Percentiles rank a stretch among this genome's conserved stretches.
Evolutionary conservation across 305 asterid genomes (phyloP).

Genomic region (Solanum chacoense): DNA sequence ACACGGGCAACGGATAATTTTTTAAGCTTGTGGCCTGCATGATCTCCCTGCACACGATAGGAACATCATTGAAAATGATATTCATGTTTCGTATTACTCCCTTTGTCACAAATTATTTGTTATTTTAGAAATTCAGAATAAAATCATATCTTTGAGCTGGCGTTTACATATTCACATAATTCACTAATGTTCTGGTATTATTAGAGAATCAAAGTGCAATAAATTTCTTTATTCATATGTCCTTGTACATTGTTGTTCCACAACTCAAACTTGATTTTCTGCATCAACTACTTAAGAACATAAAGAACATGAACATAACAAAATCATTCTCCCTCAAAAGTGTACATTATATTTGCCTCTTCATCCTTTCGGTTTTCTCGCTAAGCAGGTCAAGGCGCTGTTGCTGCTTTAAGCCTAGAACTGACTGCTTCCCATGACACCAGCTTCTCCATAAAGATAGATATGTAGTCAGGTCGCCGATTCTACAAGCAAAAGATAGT

Average conservation of each 20-base stretch:
- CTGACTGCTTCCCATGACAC: slow-evolving; percentile 88
- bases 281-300: neutral
- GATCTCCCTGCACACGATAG: neutral
- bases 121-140: neutral
- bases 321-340: slow-evolving; percentile 11
- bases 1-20: neutral
- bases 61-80: neutral
- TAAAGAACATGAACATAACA: neutral
- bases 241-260: too few relatives aligned
- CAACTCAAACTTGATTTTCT: neutral
- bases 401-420: slow-evolving; percentile 73
- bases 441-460: slow-evolving; percentile 80
- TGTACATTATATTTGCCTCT: slow-evolving; percentile 23
- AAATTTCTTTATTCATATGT: neutral
- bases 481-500: slow-evolving; percentile 29
- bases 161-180: neutral
- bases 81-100: neutral
- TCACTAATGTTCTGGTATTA: neutral
- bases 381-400: slow-evolving; percentile 36
- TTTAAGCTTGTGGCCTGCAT: neutral
- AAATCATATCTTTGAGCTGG: neutral
- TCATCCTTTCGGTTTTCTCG: slow-evolving; percentile 41
- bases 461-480: slow-evolving; percentile 69
- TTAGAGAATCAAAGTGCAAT: neutral
- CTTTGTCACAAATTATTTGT: neutral